phyloP scores from a whole-genome alignment of 371 early-diverging fungal species.

The Mucor mucedo region DNA sequence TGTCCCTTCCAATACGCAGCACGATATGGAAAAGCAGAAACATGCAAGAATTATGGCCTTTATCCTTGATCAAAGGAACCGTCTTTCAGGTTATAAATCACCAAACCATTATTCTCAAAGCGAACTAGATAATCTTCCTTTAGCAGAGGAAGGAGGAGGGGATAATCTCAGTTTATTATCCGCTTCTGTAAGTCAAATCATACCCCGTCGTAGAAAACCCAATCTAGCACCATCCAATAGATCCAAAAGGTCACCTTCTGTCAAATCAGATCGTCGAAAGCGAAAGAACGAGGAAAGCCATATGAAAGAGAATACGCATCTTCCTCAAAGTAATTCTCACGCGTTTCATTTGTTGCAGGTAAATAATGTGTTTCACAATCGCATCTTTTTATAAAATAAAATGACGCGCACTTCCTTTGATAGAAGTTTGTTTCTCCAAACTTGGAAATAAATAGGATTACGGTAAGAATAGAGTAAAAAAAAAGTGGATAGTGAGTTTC shows the following conservation, averaged over 20 bases:
- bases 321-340: conserved; percentile 9
- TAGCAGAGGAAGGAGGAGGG: not conserved
- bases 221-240: no score
- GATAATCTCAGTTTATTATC: not conserved
- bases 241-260: no score
- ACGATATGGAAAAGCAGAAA: not conserved
- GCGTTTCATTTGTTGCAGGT: conserved; percentile 30
- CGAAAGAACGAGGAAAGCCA: not conserved
- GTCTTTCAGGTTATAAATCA: conserved; percentile 1
- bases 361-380: not conserved
- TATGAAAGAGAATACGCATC: not conserved
- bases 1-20: not conserved
- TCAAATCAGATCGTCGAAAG: no score
- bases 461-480: conserved; percentile 16
- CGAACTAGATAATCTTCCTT: no score
- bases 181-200: conserved; percentile 16
- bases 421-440: conserved; percentile 46
- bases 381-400: not conserved
- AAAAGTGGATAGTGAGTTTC: not conserved
- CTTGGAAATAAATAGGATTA: conserved; percentile 31
- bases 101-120: conserved; percentile 5
- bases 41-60: conserved; percentile 3
- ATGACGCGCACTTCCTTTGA: not conserved
- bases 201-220: no score
- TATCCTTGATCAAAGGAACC: conserved; percentile 7